Conservation (phyloP, 352 stramenopile genomes). For the Phytophthora pluvialis region DNA sequence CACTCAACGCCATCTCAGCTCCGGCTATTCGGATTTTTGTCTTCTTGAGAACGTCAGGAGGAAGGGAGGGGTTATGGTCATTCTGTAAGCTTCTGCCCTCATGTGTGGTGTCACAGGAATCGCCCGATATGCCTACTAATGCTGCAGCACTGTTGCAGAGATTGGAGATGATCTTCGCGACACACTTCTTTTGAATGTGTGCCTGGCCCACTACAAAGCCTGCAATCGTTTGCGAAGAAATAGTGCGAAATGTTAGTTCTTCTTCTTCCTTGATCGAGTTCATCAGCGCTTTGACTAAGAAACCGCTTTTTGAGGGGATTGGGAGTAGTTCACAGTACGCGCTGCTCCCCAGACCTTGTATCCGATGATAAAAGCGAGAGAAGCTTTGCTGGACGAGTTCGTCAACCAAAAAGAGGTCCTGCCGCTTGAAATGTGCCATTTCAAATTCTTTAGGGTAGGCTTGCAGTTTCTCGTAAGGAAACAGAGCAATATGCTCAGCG, state of each 20-base stretch:
- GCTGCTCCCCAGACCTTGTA: slow-evolving; percentile 71
- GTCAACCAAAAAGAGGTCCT: slow-evolving; percentile 84
- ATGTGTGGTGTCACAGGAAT: slow-evolving; percentile 7
- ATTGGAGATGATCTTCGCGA: slow-evolving; percentile 82
- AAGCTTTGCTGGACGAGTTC: slow-evolving; percentile 71
- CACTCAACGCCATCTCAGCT: slow-evolving; percentile 45
- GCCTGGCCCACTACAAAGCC: slow-evolving; percentile 64
- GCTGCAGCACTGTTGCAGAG: slow-evolving; percentile 71
- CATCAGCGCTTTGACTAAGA: slow-evolving; percentile 84
- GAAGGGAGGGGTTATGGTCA: slow-evolving; percentile 1
- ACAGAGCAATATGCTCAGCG: slow-evolving; percentile 59
- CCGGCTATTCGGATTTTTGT: slow-evolving; percentile 48
- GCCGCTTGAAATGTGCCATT: slow-evolving; percentile 75
- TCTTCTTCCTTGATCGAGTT: slow-evolving; percentile 76
- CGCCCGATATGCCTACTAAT: slow-evolving; percentile 35
- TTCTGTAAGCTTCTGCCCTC: slow-evolving; percentile 5
- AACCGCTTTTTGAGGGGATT: slow-evolving; percentile 71
- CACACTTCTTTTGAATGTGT: slow-evolving; percentile 66
- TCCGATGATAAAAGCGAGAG: slow-evolving; percentile 49
- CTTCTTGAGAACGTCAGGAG: slow-evolving; percentile 39
- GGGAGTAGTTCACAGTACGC: slow-evolving; percentile 61
- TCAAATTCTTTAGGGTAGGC: slow-evolving; percentile 51
- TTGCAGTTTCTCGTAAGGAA: slow-evolving; percentile 59
- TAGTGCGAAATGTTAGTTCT: slow-evolving; percentile 44
- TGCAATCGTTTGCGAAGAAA: slow-evolving; percentile 61